phyloP scores from a whole-genome alignment of 805 yeast species.

The Zygotorulaspora danielsina region DNA sequence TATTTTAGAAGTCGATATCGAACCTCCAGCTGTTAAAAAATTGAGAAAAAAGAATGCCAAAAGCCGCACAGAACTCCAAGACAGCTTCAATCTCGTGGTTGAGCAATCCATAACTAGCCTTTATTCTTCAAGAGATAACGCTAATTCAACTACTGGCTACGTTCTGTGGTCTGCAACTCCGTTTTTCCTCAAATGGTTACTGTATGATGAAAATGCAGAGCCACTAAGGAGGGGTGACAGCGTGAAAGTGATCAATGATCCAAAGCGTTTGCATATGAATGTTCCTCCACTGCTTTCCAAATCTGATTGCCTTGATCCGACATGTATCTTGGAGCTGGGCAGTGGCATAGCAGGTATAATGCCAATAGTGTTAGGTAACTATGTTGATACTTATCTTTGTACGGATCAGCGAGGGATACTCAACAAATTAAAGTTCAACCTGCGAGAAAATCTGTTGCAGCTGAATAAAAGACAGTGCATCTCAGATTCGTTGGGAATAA shows the following conservation, averaged over 20 bases:
- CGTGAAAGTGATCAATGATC: slow-evolving; percentile 5
- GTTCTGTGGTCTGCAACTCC: slow-evolving; percentile 37
- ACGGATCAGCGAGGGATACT: slow-evolving; percentile 36
- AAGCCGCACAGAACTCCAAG: not conserved
- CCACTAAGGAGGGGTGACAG: slow-evolving; percentile 20
- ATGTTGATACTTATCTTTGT: slow-evolving; percentile 26
- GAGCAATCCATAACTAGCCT: slow-evolving; percentile 31
- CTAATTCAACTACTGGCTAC: slow-evolving; percentile 37
- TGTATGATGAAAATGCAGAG: slow-evolving; percentile 23
- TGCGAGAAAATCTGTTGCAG: slow-evolving; percentile 26
- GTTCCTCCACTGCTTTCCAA: slow-evolving; percentile 5
- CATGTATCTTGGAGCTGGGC: slow-evolving; percentile 32
- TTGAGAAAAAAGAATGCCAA: slow-evolving; percentile 1
- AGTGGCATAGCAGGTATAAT: slow-evolving; percentile 33
- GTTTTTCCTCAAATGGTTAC: slow-evolving; percentile 33
- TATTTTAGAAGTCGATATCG: slow-evolving; percentile 23
- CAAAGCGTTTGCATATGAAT: not conserved
- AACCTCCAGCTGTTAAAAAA: slow-evolving; percentile 16
- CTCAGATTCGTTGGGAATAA: slow-evolving; percentile 12
- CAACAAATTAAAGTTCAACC: slow-evolving; percentile 26
- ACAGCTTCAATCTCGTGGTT: slow-evolving; percentile 23
- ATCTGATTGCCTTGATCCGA: slow-evolving; percentile 1
- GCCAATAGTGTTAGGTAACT: slow-evolving; percentile 28
- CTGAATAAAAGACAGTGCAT: slow-evolving; percentile 19
- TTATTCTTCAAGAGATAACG: slow-evolving; percentile 29